These are phyloP conservation scores for Candida pseudoviswanathii DNA, from an alignment of 1,139 yeast species.

Conservation along the genomic window DNA sequence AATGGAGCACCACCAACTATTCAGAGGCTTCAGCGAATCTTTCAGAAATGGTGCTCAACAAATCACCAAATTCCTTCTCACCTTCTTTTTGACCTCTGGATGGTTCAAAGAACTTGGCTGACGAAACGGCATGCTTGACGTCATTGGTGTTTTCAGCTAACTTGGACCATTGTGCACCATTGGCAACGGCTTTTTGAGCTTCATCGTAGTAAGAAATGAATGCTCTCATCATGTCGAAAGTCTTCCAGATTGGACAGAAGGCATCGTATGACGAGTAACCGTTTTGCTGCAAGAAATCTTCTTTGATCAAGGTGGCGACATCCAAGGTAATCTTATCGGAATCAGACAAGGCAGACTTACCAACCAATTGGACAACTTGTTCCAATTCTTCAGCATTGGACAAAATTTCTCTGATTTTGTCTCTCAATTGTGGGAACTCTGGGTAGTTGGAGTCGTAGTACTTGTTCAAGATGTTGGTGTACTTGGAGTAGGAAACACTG, in stretches of 20 bases:
- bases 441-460: conserved; percentile 87
- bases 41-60: conserved; percentile 76
- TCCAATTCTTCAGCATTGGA: conserved; percentile 97
- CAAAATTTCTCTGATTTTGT: conserved; percentile 88
- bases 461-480: conserved; percentile 82
- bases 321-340: conserved; percentile 95
- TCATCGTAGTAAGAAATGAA: conserved; percentile 91
- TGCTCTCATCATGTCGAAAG: conserved; percentile 96
- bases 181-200: conserved; percentile 94
- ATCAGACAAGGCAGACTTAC: conserved; percentile 96
- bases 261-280: conserved; percentile 98
- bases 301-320: conserved; percentile 88
- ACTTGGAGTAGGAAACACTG: conserved; percentile 92
- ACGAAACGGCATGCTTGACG: conserved; percentile 89
- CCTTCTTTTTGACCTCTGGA: conserved; percentile 83
- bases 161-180: conserved; percentile 95
- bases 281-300: conserved; percentile 97
- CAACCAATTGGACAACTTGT: conserved; percentile 98
- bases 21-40: conserved; percentile 95
- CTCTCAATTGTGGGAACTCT: conserved; percentile 88
- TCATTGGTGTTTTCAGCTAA: conserved; percentile 85
- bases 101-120: conserved; percentile 96
- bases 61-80: conserved; percentile 72
- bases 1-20: conserved; percentile 31
- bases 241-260: conserved; percentile 99